Percentiles rank a stretch among this genome's conserved stretches.
Evolutionary conservation across 805 yeast genomes (phyloP).

Genomic region (Ogataea nonfermentans): DNA sequence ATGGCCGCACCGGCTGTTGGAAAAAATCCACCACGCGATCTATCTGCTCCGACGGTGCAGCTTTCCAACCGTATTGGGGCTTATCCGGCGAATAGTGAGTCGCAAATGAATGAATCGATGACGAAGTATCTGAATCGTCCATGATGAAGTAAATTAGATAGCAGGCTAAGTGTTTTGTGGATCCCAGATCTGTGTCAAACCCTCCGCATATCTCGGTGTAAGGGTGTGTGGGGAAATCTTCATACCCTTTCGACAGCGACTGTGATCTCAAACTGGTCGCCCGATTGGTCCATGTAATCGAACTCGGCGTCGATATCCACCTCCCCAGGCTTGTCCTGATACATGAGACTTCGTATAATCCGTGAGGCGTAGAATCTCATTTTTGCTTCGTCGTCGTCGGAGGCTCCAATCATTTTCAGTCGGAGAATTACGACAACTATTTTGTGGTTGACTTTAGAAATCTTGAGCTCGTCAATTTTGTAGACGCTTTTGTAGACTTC

Average conservation of each 20-base stretch:
- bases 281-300: conserved; percentile 29
- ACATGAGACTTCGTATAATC: conserved; percentile 38
- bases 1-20: conserved; percentile 12
- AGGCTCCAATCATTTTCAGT: conserved; percentile 63
- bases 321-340: conserved; percentile 13
- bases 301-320: conserved; percentile 24
- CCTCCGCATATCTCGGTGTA: background rate
- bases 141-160: background rate
- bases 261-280: conserved; percentile 41
- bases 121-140: conserved; percentile 11
- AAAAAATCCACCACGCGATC: conserved; percentile 20
- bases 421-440: conserved; percentile 56
- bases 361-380: conserved; percentile 49
- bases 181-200: background rate
- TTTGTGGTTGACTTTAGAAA: conserved; percentile 63
- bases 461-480: conserved; percentile 45
- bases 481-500: conserved; percentile 53
- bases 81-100: background rate
- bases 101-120: conserved; percentile 8
- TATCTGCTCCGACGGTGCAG: conserved; percentile 4
- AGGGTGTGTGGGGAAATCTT: background rate
- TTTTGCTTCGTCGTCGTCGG: conserved; percentile 64
- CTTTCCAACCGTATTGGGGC: conserved; percentile 3
- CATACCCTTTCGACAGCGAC: conserved; percentile 37
- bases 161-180: conserved; percentile 3